phyloP scores from a whole-genome alignment of 768 basidiomycete species.

The Chalciporus pseudorubinellus region DNA sequence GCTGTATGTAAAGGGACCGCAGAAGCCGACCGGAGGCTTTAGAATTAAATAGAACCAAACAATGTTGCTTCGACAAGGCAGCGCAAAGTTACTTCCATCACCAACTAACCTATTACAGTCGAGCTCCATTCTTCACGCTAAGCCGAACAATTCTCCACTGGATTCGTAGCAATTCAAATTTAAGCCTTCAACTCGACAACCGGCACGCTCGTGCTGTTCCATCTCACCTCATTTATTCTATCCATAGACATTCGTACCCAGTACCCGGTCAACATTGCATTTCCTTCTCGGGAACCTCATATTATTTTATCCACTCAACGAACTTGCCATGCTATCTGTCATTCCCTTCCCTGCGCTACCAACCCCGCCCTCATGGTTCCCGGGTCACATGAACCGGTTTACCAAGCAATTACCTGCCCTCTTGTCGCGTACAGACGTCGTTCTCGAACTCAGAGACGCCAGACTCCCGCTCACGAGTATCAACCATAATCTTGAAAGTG shows the following conservation, averaged over 20 bases:
- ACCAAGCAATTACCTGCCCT: constrained; percentile 70
- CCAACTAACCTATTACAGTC: too few species aligned
- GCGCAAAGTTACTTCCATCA: not conserved
- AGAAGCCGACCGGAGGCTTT: constrained; percentile 17
- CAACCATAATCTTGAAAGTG: constrained; percentile 85
- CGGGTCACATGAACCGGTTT: constrained; percentile 93
- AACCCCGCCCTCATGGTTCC: constrained; percentile 87
- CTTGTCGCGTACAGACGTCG: constrained; percentile 81
- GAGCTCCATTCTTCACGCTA: not conserved
- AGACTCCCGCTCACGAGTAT: constrained; percentile 92
- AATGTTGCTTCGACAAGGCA: not conserved
- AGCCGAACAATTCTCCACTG: not conserved
- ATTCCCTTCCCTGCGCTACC: constrained; percentile 53
- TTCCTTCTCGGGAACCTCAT: constrained; percentile 12
- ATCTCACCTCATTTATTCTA: constrained; percentile 4
- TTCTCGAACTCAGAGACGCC: constrained; percentile 92
- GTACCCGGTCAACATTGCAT: not conserved
- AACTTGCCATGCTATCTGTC: constrained; percentile 31
- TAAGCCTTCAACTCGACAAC: constrained; percentile 4
- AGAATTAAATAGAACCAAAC: constrained; percentile 28
- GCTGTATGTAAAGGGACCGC: not conserved
- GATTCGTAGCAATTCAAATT: not conserved
- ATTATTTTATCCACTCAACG: constrained; percentile 8
- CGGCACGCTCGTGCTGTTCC: not conserved
- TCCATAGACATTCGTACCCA: constrained; percentile 5